phyloP scores from a whole-genome alignment of 176 grass and related monocot species.

The Elaeis guineensis region DNA sequence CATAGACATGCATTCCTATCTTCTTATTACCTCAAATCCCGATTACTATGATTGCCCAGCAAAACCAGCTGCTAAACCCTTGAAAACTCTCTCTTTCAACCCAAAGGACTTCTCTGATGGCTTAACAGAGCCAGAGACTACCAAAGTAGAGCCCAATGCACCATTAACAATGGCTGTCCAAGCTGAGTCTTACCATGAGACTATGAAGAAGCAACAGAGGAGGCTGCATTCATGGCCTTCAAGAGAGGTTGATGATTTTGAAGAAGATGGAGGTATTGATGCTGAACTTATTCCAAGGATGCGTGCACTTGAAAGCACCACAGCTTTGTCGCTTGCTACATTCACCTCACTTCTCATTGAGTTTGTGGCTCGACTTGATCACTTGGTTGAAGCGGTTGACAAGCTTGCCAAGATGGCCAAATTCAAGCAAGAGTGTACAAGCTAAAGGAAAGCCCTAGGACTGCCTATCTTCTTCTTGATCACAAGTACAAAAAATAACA shows the following conservation, averaged over 20 bases:
- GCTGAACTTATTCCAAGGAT: slow-evolving; percentile 45
- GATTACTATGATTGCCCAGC: slow-evolving; percentile 11
- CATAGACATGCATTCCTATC: slow-evolving; percentile 63
- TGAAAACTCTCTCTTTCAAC: slow-evolving; percentile 38
- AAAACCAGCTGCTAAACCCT: slow-evolving; percentile 30
- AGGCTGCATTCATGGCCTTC: slow-evolving; percentile 78
- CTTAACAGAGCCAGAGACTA: slow-evolving; percentile 20
- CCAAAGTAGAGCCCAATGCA: slow-evolving; percentile 1
- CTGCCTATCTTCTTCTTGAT: no score
- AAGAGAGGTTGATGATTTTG: slow-evolving; percentile 36
- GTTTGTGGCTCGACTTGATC: slow-evolving; percentile 68
- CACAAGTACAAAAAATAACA: no score
- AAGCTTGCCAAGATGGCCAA: slow-evolving; percentile 51
- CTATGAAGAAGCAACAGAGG: slow-evolving; percentile 57
- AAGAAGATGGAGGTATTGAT: slow-evolving; percentile 26
- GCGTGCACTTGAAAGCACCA: slow-evolving; percentile 62
- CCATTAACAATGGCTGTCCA: slow-evolving; percentile 9
- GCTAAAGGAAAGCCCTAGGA: slow-evolving; percentile 6
- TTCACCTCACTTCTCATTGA: slow-evolving; percentile 74
- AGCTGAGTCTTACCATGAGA: slow-evolving; percentile 48
- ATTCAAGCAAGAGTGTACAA: slow-evolving; percentile 50
- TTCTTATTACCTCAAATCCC: slow-evolving; percentile 48
- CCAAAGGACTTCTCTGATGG: slow-evolving; percentile 16
- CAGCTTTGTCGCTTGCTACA: slow-evolving; percentile 48
- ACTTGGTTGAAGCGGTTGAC: slow-evolving; percentile 74